Evolutionary conservation across 495 filamentous ascomycete species (phyloP).

Genomic region (Hamigera avellanea): DNA sequence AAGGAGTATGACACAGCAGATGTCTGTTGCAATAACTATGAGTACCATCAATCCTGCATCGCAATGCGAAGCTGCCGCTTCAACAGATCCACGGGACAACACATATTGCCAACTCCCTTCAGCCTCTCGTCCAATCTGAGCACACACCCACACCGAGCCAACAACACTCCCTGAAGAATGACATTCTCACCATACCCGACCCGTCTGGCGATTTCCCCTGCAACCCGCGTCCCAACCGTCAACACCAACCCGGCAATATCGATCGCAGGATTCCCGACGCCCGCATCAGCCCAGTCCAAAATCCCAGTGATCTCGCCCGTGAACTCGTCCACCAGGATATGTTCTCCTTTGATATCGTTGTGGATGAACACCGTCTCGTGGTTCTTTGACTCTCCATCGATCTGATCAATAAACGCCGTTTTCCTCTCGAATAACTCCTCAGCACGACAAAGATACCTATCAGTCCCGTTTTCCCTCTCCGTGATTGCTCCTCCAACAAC

Average conservation of each 20-base stretch:
- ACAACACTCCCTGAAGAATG: background rate
- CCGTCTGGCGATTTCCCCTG: background rate
- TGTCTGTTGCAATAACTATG: too few relatives aligned
- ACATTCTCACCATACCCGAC: background rate
- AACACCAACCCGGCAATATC: background rate
- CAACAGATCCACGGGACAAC: background rate
- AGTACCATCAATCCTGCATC: background rate
- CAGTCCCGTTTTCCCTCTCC: background rate
- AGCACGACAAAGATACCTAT: too few relatives aligned
- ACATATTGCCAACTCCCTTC: background rate
- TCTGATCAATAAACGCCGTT: background rate
- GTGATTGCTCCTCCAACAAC: background rate
- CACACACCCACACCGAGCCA: background rate
- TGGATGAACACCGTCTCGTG: background rate
- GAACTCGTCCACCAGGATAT: background rate
- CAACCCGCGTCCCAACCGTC: background rate
- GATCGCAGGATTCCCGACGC: background rate
- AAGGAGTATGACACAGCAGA: too few relatives aligned
- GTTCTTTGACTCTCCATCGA: background rate
- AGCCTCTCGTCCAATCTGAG: background rate
- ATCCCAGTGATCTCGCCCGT: background rate
- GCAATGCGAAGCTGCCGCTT: background rate
- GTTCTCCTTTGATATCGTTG: conserved; percentile 1
- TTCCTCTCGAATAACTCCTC: background rate
- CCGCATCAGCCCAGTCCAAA: background rate